Evolutionary conservation across 1,284 basidiomycete species (phyloP).

Genomic region (Cryptococcus hybrid): DNA sequence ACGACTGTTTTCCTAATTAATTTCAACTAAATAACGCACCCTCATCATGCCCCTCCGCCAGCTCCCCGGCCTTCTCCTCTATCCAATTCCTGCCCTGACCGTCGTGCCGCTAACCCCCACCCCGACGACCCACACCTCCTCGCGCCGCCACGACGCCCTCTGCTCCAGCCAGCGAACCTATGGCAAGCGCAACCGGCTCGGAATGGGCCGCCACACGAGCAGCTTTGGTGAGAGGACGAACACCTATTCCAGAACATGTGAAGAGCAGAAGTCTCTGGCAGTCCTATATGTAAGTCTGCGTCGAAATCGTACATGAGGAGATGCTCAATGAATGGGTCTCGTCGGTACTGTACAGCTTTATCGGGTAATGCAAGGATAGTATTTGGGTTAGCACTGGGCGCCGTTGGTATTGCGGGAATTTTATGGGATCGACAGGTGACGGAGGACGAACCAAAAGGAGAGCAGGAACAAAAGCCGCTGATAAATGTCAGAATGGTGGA

Average conservation of each 20-base stretch:
- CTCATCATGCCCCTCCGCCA: too few relatives aligned
- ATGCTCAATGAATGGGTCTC: too few relatives aligned
- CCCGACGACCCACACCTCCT: background rate
- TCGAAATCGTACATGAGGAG: too few relatives aligned
- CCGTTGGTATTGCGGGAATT: constrained; percentile 10
- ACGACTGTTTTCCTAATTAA: too few relatives aligned
- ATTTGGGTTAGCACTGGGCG: constrained; percentile 10
- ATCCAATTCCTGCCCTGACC: too few relatives aligned
- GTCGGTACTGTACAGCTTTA: constrained; percentile 5
- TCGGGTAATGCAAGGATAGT: constrained; percentile 5
- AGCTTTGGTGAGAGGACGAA: too few relatives aligned
- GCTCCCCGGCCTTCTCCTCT: too few relatives aligned
- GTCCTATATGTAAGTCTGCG: background rate
- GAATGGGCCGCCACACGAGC: too few relatives aligned
- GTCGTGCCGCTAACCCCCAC: too few relatives aligned
- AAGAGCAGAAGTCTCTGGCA: constrained; percentile 1
- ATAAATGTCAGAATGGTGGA: constrained; percentile 16
- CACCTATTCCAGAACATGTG: constrained; percentile 5
- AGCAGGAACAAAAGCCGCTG: background rate
- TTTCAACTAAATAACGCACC: too few relatives aligned
- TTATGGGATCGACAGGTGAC: constrained; percentile 7
- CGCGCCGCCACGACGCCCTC: background rate
- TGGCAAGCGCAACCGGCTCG: too few relatives aligned
- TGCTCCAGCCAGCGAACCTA: background rate
- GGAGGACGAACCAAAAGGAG: constrained; percentile 1